Base-by-base conservation (phyloP, 495 filamentous ascomycete genomes). In the Hypoxylon perforatum region DNA sequence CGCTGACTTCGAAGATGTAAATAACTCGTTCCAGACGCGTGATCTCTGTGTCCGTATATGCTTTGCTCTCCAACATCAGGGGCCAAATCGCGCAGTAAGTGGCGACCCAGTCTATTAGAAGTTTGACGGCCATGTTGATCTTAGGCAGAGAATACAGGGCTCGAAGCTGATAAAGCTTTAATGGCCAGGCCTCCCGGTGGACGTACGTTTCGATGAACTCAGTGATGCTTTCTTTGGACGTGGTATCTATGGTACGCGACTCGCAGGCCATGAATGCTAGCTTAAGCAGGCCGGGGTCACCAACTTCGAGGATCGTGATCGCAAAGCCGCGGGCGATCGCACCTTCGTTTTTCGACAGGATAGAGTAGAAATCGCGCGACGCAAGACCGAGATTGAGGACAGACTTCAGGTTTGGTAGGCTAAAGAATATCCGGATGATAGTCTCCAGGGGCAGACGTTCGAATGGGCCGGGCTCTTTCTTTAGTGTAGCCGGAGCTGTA, bases 241-340 rank as follows among this genome's bases (percentile, higher is more conserved):
- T n/a, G 22, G 6, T 0, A 39, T 42, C n/a, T 9, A 44, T 12
- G 15, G 33, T n/a, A 4, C 46, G 19, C 22, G 47, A 47, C 14
- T 58, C 4, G 8, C 53, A 65, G 11, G 54, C 25, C 12, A 53
- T 33, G 25, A 65, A 65, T 0, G 61, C 61, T 14, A 65, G 12
- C 12, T 17, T 52, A 19, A 50, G 2, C 11, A 65, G 9, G 9
- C 39, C 22, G 3, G 47, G 45, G 15, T 65, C 47, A n/a, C 46
- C 39, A 18, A 58, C 51, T 2, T 18, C 33, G 19, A 52, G 47
- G 12, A 46, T 12, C 10, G 0, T 30, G 1, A 35, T 19, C 0
- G 54, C 54, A 3, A 57, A 19, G 3, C n/a, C 6, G 12, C 41
- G 54, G 17, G 54, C 39, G 1, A 65, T 65, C 0, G 25, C 5